These are phyloP conservation scores for Colletotrichum sp. DNA, from an alignment of 2,329 filamentous ascomycete genomes.

Conservation along the genomic window DNA sequence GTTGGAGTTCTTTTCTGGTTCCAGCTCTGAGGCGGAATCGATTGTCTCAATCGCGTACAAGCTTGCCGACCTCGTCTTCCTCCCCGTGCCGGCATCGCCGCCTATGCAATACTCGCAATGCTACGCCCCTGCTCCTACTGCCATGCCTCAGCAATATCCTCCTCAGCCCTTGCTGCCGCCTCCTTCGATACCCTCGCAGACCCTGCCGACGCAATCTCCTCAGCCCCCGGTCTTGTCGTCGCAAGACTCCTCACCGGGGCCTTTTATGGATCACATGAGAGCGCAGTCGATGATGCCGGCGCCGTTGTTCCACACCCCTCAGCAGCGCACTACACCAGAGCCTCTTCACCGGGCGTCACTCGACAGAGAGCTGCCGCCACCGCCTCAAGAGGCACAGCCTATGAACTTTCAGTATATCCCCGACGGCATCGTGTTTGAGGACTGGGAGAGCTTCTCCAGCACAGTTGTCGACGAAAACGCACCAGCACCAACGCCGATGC, in stretches of 20 bases:
- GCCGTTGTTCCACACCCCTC: slow-evolving; percentile 15
- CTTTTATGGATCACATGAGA: slow-evolving; percentile 21
- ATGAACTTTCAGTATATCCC: slow-evolving; percentile 52
- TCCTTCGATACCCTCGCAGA: slow-evolving; percentile 22
- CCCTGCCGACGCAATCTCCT: slow-evolving; percentile 21
- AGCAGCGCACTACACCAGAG: slow-evolving; percentile 14
- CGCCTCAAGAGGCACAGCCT: slow-evolving; percentile 23
- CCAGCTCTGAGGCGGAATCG: slow-evolving; percentile 60
- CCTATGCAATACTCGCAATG: slow-evolving; percentile 24
- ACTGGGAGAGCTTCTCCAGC: slow-evolving; percentile 45
- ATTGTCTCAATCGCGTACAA: slow-evolving; percentile 66
- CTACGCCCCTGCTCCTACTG: slow-evolving; percentile 17
- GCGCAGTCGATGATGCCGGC: slow-evolving; percentile 21
- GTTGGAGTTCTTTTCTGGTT: slow-evolving; percentile 68
- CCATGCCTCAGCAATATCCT: slow-evolving; percentile 18
- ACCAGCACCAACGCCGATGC: slow-evolving; percentile 21
- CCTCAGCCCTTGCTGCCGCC: slow-evolving; percentile 22
- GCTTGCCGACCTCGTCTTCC: slow-evolving; percentile 52
- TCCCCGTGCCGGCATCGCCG: slow-evolving; percentile 20
- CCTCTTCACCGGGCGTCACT: slow-evolving; percentile 18
- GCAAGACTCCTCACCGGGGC: slow-evolving; percentile 10
- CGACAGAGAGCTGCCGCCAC: slow-evolving; percentile 22
- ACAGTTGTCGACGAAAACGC: slow-evolving; percentile 36
- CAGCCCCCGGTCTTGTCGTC: slow-evolving; percentile 20
- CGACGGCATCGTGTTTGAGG: slow-evolving; percentile 41